These are phyloP conservation scores for Aspergillus ellipticus DNA, from an alignment of 495 filamentous ascomycete genomes.

Conservation along the genomic window DNA sequence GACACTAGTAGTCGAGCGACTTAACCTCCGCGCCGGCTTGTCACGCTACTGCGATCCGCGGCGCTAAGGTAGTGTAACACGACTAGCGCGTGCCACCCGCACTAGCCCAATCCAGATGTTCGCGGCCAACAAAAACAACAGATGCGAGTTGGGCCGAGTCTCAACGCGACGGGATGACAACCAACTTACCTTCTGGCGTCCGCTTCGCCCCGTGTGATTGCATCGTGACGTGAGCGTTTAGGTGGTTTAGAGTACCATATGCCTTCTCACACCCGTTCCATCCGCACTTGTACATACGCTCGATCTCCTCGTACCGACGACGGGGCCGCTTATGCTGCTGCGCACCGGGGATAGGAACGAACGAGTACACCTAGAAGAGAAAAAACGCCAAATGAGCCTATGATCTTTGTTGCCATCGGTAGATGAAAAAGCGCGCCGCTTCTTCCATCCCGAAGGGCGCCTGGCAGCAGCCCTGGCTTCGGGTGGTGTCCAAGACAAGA, in stretches of 20 bases:
- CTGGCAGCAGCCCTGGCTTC: slow-evolving; percentile 15
- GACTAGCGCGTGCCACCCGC: slow-evolving; percentile 39
- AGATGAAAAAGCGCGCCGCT: slow-evolving; percentile 29
- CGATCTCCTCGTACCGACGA: slow-evolving; percentile 95
- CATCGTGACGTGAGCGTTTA: slow-evolving; percentile 98
- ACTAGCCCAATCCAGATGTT: slow-evolving; percentile 38
- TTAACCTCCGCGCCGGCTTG: slow-evolving; percentile 37
- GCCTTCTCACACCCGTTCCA: slow-evolving; percentile 98
- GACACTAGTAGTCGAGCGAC: slow-evolving; percentile 2
- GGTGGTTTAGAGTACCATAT: slow-evolving; percentile 92
- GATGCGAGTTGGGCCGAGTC: slow-evolving; percentile 2
- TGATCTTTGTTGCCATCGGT: slow-evolving; percentile 7
- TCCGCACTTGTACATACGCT: slow-evolving; percentile 99
- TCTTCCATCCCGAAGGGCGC: slow-evolving; percentile 28
- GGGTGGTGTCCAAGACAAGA: slow-evolving; percentile 32
- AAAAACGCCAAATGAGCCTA: slow-evolving; percentile 21
- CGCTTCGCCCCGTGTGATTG: slow-evolving; percentile 89
- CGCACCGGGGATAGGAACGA: slow-evolving; percentile 95
- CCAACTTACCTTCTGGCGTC: slow-evolving; percentile 84
- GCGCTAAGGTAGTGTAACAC: slow-evolving; percentile 47
- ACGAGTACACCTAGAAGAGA: slow-evolving; percentile 78
- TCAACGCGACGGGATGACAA: slow-evolving; percentile 15
- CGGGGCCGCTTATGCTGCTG: slow-evolving; percentile 97
- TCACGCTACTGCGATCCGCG: slow-evolving; percentile 47
- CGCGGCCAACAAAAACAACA: slow-evolving; percentile 26